A percentile compares a stretch with the other conserved stretches of the same genome.
phyloP scores from a whole-genome alignment of 768 basidiomycete genomes.

The Rhodotorula paludigena region DNA sequence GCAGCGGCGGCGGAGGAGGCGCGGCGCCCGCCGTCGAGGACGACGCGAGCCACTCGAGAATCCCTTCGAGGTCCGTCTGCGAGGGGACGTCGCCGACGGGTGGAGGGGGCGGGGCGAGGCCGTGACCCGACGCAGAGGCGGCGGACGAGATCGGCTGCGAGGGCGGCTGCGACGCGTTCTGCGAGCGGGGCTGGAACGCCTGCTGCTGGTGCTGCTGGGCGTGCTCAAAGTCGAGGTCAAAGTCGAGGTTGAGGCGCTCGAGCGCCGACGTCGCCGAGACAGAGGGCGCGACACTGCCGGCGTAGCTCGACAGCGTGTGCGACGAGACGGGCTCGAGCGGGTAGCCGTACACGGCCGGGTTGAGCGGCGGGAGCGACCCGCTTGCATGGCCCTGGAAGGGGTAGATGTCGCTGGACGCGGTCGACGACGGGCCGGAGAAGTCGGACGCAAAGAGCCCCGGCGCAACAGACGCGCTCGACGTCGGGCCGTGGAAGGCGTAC shows the following conservation, averaged over 20 bases:
- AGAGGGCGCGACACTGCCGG: neutral
- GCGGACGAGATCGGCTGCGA: neutral
- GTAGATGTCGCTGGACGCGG: constrained; percentile 4
- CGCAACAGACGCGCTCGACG: neutral
- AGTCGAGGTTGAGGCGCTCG: constrained; percentile 19
- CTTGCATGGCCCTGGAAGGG: neutral
- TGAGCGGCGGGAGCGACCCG: neutral
- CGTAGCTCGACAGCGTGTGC: neutral
- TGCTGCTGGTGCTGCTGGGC: neutral
- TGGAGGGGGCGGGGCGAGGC: too few relatives aligned
- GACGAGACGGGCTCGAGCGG: constrained; percentile 13
- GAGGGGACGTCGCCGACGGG: too few relatives aligned
- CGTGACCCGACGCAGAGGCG: neutral
- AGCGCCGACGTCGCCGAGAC: constrained; percentile 13
- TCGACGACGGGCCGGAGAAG: neutral
- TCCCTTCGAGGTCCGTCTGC: constrained; percentile 20
- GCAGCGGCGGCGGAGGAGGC: neutral
- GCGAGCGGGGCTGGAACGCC: neutral
- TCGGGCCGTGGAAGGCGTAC: too few relatives aligned
- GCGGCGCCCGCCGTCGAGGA: neutral
- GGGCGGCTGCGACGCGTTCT: neutral
- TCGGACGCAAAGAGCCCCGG: too few relatives aligned
- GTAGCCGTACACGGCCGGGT: constrained; percentile 19
- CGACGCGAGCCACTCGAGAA: constrained; percentile 34
- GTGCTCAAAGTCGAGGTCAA: neutral